phyloP scores from a whole-genome alignment of 2,329 filamentous ascomycete species.

The Dothidotthia symphoricarpi region DNA sequence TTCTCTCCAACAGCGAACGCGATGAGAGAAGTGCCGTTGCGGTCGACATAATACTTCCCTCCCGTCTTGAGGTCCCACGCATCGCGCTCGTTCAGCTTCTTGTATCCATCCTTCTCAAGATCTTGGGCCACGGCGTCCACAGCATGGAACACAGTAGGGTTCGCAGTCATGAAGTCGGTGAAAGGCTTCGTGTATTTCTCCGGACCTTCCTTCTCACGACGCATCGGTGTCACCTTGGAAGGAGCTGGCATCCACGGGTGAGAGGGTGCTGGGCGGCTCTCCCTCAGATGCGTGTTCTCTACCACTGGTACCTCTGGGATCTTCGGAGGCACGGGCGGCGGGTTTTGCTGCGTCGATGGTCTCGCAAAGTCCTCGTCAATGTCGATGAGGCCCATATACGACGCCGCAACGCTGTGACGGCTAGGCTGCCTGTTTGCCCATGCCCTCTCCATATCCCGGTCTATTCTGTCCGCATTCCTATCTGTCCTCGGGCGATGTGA shows the following conservation, averaged over 20 bases:
- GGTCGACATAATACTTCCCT: constrained; percentile 84
- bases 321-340: constrained; percentile 42
- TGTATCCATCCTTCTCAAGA: constrained; percentile 70
- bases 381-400: constrained; percentile 34
- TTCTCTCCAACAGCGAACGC: constrained; percentile 79
- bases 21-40: constrained; percentile 82
- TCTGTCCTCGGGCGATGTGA: constrained; percentile 24
- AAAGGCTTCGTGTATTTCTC: constrained; percentile 74
- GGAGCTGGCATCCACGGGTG: constrained; percentile 18
- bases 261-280: constrained; percentile 11
- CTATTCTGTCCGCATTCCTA: constrained; percentile 11
- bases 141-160: constrained; percentile 91
- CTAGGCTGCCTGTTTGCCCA: background rate
- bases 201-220: constrained; percentile 28
- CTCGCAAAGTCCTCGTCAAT: constrained; percentile 29
- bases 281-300: constrained; percentile 4
- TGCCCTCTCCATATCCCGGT: constrained; percentile 5
- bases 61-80: constrained; percentile 77
- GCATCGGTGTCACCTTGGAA: constrained; percentile 11
- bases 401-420: constrained; percentile 33
- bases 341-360: constrained; percentile 25
- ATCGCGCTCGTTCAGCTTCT: constrained; percentile 75
- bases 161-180: constrained; percentile 79
- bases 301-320: constrained; percentile 25
- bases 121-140: constrained; percentile 75